phyloP scores from a whole-genome alignment of 1,284 basidiomycete species.

The Dichomitus squalens region DNA sequence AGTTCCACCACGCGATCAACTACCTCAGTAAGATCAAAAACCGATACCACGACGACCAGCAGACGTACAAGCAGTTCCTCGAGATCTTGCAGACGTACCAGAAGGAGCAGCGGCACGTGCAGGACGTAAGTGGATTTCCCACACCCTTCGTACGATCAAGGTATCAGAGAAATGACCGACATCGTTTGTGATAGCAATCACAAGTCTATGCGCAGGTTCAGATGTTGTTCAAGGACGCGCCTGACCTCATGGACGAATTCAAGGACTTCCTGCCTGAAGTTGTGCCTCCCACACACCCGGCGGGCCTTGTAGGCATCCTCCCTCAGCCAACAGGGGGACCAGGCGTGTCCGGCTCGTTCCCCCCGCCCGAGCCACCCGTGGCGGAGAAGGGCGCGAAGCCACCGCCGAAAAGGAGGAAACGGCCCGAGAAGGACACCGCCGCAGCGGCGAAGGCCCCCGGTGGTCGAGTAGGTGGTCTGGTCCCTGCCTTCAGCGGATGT shows the following conservation, averaged over 20 bases:
- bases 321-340: constrained; percentile 42
- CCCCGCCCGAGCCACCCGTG: constrained; percentile 31
- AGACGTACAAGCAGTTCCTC: constrained; percentile 98
- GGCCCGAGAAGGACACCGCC: constrained; percentile 62
- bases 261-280: constrained; percentile 92
- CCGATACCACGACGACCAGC: constrained; percentile 88
- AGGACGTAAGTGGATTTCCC: constrained; percentile 67
- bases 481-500: not conserved
- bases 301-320: constrained; percentile 42
- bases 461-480: constrained; percentile 25
- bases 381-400: constrained; percentile 52
- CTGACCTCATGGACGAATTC: constrained; percentile 94
- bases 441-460: constrained; percentile 35
- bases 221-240: constrained; percentile 88
- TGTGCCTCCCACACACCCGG: constrained; percentile 39
- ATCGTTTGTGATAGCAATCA: constrained; percentile 37
- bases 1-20: constrained; percentile 98
- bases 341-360: constrained; percentile 33
- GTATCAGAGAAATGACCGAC: not conserved
- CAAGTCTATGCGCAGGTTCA: constrained; percentile 95
- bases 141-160: no score
- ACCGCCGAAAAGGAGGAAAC: constrained; percentile 50
- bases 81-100: constrained; percentile 98
- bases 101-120: constrained; percentile 87
- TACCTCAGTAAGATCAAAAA: constrained; percentile 99